Evolutionary conservation across 768 basidiomycete genomes (phyloP), one percentile per base, ranked within the genome.

Genomic region (Lentinula sp.): DNA sequence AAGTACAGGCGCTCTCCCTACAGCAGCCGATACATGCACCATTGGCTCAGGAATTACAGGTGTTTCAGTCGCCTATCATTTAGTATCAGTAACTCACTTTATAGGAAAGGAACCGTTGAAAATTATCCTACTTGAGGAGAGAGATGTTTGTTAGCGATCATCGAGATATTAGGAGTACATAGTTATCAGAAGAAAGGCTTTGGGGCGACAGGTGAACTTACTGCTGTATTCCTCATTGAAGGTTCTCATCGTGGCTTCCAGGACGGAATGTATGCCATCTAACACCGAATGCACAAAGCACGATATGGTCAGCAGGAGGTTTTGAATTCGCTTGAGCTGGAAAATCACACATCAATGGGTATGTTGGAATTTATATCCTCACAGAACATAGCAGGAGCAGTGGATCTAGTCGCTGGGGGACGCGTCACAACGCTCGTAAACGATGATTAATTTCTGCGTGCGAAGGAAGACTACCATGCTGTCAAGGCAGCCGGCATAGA

Each of bases 41-140:
- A 84, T 94, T 46, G 92, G 92, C 6, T 84, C 87, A 35, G 91
- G 91, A 0, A 86, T 93, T 41, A 90, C 91, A 0, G 91, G 91
- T 16, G 80, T 90, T 6, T 83, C 85, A 18, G 79, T 84, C 4
- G 88, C 90, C 6, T 92, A 90, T 70, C 88, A 93, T 68, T 75
- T 94, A 37, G 75, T 84, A 48, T 75, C 93, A 37, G 75, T 84
- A 48, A 60, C 37, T 59, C 67, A 10, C 46, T 28, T 5, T 62
- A 49, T 12, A 20, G 36, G 61, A 20, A 57, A 55, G 23, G 50
- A 64, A 43, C 66, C 76, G 16, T 63, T 83, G 48, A 84, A 74
- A 35, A 77, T 87, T 0, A 84, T 86, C 16, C 75, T 95, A 12
- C 71, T 97, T 8, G 94, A 96, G 68, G 95, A 93, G 4, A 77